phyloP scores from a whole-genome alignment of 1,284 basidiomycete genomes.

The Microbotryum intermedium region DNA sequence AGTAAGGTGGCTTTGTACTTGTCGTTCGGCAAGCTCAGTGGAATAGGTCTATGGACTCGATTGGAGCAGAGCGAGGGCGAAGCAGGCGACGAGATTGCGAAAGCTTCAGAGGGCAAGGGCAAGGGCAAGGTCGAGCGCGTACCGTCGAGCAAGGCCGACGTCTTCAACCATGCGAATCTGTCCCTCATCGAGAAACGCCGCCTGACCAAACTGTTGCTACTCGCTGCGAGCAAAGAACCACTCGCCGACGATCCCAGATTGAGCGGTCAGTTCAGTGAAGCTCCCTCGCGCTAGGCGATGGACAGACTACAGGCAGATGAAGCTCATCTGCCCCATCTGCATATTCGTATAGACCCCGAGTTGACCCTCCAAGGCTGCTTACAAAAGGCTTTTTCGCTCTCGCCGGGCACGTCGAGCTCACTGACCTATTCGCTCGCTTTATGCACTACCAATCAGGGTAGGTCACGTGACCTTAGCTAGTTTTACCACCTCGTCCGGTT shows the following conservation, averaged over 20 bases:
- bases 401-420: conserved; percentile 7
- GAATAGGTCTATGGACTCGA: conserved; percentile 51
- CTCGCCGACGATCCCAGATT: conserved; percentile 51
- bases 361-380: conserved; percentile 33
- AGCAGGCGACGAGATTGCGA: conserved; percentile 1
- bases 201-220: conserved; percentile 85
- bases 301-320: conserved; percentile 51
- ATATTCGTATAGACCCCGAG: conserved; percentile 50
- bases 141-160: conserved; percentile 83
- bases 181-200: conserved; percentile 76
- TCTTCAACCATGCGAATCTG: conserved; percentile 77
- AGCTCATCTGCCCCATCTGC: neutral
- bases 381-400: conserved; percentile 12
- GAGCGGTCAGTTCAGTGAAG: too few relatives aligned
- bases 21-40: conserved; percentile 77
- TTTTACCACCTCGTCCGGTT: neutral
- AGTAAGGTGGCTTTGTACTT: conserved; percentile 87
- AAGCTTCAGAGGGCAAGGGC: conserved; percentile 34
- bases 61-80: neutral
- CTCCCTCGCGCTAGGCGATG: conserved; percentile 1
- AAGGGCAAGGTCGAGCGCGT: conserved; percentile 51
- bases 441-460: conserved; percentile 31
- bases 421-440: conserved; percentile 36
- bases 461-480: neutral
- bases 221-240: conserved; percentile 54